Evolutionary conservation across 306 rosid genomes (phyloP), one percentile per base, ranked within the genome.

Genomic region (Lathyrus tuberosus): DNA sequence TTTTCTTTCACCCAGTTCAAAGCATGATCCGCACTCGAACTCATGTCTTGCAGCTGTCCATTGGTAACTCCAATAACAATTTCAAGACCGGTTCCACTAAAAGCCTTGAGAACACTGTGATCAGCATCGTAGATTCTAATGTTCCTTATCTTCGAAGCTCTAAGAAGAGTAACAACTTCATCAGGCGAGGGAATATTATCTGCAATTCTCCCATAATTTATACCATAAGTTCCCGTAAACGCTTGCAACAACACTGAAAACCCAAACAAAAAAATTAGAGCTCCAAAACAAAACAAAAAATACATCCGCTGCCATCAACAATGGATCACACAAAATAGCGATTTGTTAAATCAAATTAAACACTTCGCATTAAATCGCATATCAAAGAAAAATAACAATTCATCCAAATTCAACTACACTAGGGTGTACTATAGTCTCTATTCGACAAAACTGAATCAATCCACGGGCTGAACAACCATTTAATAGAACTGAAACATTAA

Each of bases 151-250:
- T 85, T 90, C 33, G 91, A 85, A 60, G 94, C 91, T 84, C 86
- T 85, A 75, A 93, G 96, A 75, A 93, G 98, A 67, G 87, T 65
- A 58, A 73, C 96, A 82, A 93, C 98, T 83, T 93, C 43, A 52
- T 93, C 91, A 11, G 98, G 98, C 7, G 98, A 78, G 8, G 94
- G 98, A 46, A 90, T 86, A 86, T 93, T 93, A 71, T 93, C 83
- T 13, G 97, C 96, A 76, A 90, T 78, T 73, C 91, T 84, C 62
- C 98, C 98, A 69, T 93, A 93, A 82, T 93, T 93, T 71, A 90
- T 90, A 62, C 97, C 98, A 60, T 94, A 94, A 0, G 96, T 86
- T 67, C 97, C 99, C 0, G 96, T 87, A 76, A 86, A 91, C n/a
- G 96, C 93, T 82, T 86, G 84, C 73, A 80, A 89, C 3, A 80